phyloP scores from a whole-genome alignment of 2,329 filamentous ascomycete genomes.

The Diaporthe aspalathi region DNA sequence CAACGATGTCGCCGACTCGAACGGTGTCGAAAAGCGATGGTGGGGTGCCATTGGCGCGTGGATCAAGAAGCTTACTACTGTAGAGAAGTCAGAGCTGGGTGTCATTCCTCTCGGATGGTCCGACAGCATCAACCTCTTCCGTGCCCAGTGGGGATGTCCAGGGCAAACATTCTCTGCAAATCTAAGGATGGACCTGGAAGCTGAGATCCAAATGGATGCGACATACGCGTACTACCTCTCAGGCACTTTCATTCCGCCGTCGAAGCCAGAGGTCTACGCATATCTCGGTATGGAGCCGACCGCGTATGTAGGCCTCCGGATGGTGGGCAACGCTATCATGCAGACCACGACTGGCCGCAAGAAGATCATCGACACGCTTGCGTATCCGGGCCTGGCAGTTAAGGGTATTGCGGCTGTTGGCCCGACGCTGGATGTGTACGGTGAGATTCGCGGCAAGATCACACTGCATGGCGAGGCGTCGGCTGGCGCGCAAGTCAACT shows the following conservation, averaged over 20 bases:
- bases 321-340: too few species aligned
- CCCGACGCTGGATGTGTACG: not conserved
- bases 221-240: not conserved
- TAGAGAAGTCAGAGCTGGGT: too few species aligned
- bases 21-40: not conserved
- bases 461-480: not conserved
- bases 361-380: too few species aligned
- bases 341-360: too few species aligned
- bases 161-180: not conserved
- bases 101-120: not conserved
- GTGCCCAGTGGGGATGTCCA: not conserved
- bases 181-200: conserved; percentile 2
- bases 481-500: not conserved
- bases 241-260: too few species aligned
- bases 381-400: too few species aligned
- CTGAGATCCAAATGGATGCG: conserved; percentile 19
- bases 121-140: conserved; percentile 4
- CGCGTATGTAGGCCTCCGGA: too few species aligned
- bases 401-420: too few species aligned
- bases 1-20: not conserved
- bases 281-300: too few species aligned
- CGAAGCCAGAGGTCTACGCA: too few species aligned
- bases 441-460: not conserved
- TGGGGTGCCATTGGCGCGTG: not conserved
- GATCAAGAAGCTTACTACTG: not conserved